These are phyloP conservation scores for Geotrichum fermentans DNA, from an alignment of 1,139 yeast species.

Conservation along the genomic window DNA sequence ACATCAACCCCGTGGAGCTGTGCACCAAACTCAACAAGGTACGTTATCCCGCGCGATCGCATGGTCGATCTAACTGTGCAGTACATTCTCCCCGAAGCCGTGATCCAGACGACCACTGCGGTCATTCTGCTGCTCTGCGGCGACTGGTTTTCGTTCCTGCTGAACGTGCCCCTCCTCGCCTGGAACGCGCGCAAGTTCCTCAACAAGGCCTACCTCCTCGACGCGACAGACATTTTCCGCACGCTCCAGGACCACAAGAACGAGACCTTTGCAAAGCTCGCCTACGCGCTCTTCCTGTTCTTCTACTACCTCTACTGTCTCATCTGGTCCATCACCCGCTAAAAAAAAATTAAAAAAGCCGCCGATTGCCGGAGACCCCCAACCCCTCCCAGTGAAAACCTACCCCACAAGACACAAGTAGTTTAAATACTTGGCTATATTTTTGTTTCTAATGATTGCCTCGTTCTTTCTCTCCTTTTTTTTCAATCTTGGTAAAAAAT, in stretches of 20 bases:
- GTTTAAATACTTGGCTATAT: not conserved
- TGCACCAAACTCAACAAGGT: conserved; percentile 72
- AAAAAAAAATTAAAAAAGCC: not conserved
- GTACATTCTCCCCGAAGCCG: conserved; percentile 81
- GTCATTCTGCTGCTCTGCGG: conserved; percentile 68
- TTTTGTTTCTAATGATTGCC: not conserved
- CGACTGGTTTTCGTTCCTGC: conserved; percentile 78
- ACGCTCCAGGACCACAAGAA: conserved; percentile 83
- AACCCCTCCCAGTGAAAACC: not conserved
- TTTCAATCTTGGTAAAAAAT: not conserved
- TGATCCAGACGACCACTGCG: conserved; percentile 65
- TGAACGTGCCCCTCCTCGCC: conserved; percentile 74
- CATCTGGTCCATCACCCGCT: conserved; percentile 42
- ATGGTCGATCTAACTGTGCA: too few relatives aligned
- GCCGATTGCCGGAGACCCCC: conserved; percentile 5
- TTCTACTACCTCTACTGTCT: conserved; percentile 88
- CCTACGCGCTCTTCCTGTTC: conserved; percentile 80
- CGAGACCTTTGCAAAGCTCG: conserved; percentile 80
- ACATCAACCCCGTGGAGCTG: conserved; percentile 88
- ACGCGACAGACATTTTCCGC: conserved; percentile 92
- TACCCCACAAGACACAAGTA: conserved; percentile 1
- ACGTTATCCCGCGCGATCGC: too few relatives aligned
- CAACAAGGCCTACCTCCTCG: conserved; percentile 72
- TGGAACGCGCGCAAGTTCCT: conserved; percentile 66
- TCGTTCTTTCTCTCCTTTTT: not conserved